A percentile compares a stretch with the other conserved stretches of the same genome.
Conservation (phyloP, 2,329 filamentous ascomycete genomes). For the Berkeleyomyces basicola region DNA sequence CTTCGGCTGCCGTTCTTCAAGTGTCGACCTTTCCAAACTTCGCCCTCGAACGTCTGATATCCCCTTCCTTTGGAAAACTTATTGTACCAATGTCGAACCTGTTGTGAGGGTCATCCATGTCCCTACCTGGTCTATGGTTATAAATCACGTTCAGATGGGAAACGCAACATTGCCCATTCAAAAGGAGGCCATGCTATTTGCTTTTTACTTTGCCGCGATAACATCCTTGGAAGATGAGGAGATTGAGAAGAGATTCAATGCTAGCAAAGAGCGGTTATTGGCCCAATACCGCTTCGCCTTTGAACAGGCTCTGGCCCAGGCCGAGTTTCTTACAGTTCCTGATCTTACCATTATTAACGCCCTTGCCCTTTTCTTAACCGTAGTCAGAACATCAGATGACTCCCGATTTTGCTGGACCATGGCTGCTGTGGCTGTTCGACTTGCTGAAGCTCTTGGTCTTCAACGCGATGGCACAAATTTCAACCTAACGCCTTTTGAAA, state of each 20-base stretch:
- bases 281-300: slow-evolving; percentile 35
- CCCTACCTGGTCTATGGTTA: slow-evolving; percentile 44
- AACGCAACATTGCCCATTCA: slow-evolving; percentile 32
- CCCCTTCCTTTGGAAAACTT: slow-evolving; percentile 51
- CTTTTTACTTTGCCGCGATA: slow-evolving; percentile 42
- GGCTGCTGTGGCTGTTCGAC: slow-evolving; percentile 39
- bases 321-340: slow-evolving; percentile 39
- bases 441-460: slow-evolving; percentile 43
- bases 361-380: slow-evolving; percentile 36
- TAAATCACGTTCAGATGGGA: slow-evolving; percentile 44
- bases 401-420: slow-evolving; percentile 43
- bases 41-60: slow-evolving; percentile 52
- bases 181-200: slow-evolving; percentile 47
- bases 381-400: slow-evolving; percentile 30
- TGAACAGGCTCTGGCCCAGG: slow-evolving; percentile 40
- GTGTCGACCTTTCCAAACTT: slow-evolving; percentile 45
- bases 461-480: slow-evolving; percentile 38
- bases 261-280: slow-evolving; percentile 28
- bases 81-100: slow-evolving; percentile 57
- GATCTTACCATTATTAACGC: slow-evolving; percentile 42
- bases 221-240: slow-evolving; percentile 44
- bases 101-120: slow-evolving; percentile 56
- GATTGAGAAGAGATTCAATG: slow-evolving; percentile 31
- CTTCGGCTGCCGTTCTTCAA: slow-evolving; percentile 55
- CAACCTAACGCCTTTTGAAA: slow-evolving; percentile 38